phyloP scores from a whole-genome alignment of 306 rosid genomes.

The Quercus variabilis region DNA sequence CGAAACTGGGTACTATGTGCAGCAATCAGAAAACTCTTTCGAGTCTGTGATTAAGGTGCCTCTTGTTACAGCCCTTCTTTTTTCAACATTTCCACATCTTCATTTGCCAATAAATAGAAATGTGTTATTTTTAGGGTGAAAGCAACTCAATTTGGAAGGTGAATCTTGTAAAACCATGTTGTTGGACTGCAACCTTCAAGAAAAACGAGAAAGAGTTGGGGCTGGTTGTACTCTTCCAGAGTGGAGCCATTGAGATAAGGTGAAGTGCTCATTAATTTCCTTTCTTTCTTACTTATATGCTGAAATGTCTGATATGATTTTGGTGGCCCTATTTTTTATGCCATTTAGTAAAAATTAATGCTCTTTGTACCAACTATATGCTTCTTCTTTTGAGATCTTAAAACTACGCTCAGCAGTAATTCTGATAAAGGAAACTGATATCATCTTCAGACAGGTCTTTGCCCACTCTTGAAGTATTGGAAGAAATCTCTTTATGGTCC shows the following conservation, averaged over 20 bases:
- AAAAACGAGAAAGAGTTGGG: slow-evolving; percentile 58
- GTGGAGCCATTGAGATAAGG: slow-evolving; percentile 86
- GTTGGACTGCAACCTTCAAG: slow-evolving; percentile 70
- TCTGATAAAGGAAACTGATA: slow-evolving; percentile 2
- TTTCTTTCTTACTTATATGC: slow-evolving; percentile 8
- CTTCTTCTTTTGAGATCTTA: background rate
- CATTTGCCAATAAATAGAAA: slow-evolving; percentile 26
- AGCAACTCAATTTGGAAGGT: slow-evolving; percentile 47
- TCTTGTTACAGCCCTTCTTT: slow-evolving; percentile 18
- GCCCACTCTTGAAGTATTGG: slow-evolving; percentile 63
- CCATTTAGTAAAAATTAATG: slow-evolving; percentile 5
- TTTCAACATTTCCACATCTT: slow-evolving; percentile 13
- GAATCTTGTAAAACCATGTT: slow-evolving; percentile 55
- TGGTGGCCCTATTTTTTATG: slow-evolving; percentile 1
- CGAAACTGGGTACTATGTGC: slow-evolving; percentile 30
- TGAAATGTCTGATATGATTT: background rate
- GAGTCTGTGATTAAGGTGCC: slow-evolving; percentile 58
- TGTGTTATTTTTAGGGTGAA: slow-evolving; percentile 47
- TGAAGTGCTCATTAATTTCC: slow-evolving; percentile 28
- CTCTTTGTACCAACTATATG: slow-evolving; percentile 10
- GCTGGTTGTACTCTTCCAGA: slow-evolving; percentile 57
- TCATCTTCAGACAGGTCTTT: slow-evolving; percentile 56
- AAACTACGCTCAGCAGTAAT: background rate
- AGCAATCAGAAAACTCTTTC: slow-evolving; percentile 37
- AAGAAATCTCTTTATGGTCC: slow-evolving; percentile 43